A percentile compares a stretch with the other conserved stretches of the same genome.
Conservation (phyloP, 1,139 yeast genomes). For the Debaryomyces fabryi region DNA sequence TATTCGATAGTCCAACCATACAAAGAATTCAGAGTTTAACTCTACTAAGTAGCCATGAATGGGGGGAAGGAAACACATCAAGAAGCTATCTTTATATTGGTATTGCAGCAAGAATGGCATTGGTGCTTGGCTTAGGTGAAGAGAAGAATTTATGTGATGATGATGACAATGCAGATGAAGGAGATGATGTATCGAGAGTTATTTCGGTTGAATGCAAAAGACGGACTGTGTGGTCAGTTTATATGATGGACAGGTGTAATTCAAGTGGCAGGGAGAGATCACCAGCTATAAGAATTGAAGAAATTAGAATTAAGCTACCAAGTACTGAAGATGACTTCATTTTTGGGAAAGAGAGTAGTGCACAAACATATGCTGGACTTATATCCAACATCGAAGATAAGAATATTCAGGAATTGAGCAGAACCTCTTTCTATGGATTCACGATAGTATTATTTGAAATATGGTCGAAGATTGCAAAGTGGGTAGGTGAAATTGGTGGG, state of each 20-base stretch:
- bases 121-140: conserved; percentile 37
- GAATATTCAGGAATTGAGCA: conserved; percentile 8
- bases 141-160: conserved; percentile 20
- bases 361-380: conserved; percentile 20
- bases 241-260: conserved; percentile 46
- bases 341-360: conserved; percentile 22
- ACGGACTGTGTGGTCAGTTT: conserved; percentile 43
- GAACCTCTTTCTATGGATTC: conserved; percentile 26
- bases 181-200: conserved; percentile 14
- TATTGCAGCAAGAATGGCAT: conserved; percentile 43
- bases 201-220: conserved; percentile 33
- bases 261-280: conserved; percentile 39
- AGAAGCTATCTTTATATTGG: conserved; percentile 41
- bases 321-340: conserved; percentile 27
- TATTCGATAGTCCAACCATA: conserved; percentile 41
- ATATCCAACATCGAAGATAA: conserved; percentile 14
- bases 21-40: conserved; percentile 40
- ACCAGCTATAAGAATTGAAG: conserved; percentile 31
- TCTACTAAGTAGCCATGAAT: conserved; percentile 42
- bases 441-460: conserved; percentile 32
- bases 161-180: conserved; percentile 15
- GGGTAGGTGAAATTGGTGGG: conserved; percentile 37
- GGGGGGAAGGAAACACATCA: conserved; percentile 45
- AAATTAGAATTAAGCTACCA: conserved; percentile 27
- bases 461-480: conserved; percentile 36